phyloP scores from a whole-genome alignment of 345 rosid genomes.

The Populus tremula region DNA sequence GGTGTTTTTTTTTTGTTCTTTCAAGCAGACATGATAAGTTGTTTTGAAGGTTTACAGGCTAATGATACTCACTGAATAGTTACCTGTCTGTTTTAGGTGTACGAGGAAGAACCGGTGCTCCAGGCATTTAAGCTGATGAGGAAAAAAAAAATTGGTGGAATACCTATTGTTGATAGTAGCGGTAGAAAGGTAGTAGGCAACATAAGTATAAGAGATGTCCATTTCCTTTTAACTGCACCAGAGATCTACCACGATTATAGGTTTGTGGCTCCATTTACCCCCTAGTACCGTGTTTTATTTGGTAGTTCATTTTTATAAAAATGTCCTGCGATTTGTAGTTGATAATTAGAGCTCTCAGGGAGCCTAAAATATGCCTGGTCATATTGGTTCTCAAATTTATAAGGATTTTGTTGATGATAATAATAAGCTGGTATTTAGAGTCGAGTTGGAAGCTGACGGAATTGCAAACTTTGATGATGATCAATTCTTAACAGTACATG shows the following conservation, averaged over 20 bases:
- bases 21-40: background rate
- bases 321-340: background rate
- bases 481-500: background rate
- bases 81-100: slow-evolving; percentile 44
- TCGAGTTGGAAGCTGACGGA: background rate
- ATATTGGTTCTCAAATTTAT: background rate
- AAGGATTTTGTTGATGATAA: background rate
- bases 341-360: background rate
- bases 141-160: slow-evolving; percentile 69
- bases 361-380: background rate
- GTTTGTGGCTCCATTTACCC: slow-evolving; percentile 29
- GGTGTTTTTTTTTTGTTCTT: background rate
- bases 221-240: slow-evolving; percentile 85
- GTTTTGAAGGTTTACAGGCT: background rate
- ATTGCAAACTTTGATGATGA: background rate
- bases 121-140: slow-evolving; percentile 95
- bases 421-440: background rate
- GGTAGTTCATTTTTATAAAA: background rate
- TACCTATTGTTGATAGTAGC: slow-evolving; percentile 63
- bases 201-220: slow-evolving; percentile 87
- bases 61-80: background rate
- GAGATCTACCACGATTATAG: slow-evolving; percentile 85
- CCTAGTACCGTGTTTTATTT: slow-evolving; percentile 8
- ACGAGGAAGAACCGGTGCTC: slow-evolving; percentile 94
- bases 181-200: slow-evolving; percentile 76